Evolutionary conservation across 106 monocot species (phyloP).

Genomic region (Dendrobium nobile): DNA sequence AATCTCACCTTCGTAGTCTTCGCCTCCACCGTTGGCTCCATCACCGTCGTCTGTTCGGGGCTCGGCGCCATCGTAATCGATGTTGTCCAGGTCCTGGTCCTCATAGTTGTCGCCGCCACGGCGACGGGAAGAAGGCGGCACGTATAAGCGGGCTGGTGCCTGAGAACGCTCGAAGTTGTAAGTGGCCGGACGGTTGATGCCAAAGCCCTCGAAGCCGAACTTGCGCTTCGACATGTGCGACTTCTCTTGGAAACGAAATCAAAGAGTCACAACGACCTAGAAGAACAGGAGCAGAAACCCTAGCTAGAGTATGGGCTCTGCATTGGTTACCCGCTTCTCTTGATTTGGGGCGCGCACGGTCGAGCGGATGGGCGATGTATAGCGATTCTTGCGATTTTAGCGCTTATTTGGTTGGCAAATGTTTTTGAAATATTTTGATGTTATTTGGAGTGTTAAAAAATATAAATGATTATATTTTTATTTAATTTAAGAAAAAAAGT

Average conservation of each 20-base stretch:
- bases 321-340: too few species aligned
- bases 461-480: too few species aligned
- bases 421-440: too few species aligned
- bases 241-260: background rate
- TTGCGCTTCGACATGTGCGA: slow-evolving; percentile 82
- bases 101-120: slow-evolving; percentile 35
- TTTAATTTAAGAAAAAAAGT: too few species aligned
- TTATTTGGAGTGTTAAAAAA: too few species aligned
- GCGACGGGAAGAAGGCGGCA: slow-evolving; percentile 50
- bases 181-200: slow-evolving; percentile 66
- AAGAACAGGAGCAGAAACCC: too few species aligned
- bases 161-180: slow-evolving; percentile 83
- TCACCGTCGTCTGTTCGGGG: background rate
- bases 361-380: too few species aligned
- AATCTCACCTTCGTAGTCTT: slow-evolving; percentile 46
- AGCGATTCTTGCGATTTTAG: too few species aligned
- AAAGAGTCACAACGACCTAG: too few species aligned
- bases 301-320: too few species aligned
- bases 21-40: background rate
- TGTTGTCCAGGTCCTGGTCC: slow-evolving; percentile 78
- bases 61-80: slow-evolving; percentile 54
- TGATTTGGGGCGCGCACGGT: too few species aligned
- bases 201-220: slow-evolving; percentile 93
- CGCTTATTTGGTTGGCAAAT: too few species aligned
- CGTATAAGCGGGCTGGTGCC: slow-evolving; percentile 72